Evolutionary conservation across 1,284 basidiomycete genomes (phyloP).

Genomic region (Ustilago tritici): DNA sequence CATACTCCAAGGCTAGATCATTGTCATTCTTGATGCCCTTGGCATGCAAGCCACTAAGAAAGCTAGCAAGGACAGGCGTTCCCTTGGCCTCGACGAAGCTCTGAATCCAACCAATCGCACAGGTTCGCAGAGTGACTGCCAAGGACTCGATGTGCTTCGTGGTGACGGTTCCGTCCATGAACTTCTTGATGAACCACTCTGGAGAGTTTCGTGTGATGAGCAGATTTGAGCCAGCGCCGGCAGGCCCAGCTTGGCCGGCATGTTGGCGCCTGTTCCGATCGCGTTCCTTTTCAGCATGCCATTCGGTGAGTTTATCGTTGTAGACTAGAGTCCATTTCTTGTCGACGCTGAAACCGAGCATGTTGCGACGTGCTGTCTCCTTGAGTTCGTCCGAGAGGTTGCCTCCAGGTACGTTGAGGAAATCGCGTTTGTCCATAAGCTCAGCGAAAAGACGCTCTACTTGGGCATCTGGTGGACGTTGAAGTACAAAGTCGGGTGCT

Average conservation of each 20-base stretch:
- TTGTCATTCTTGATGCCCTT: constrained; percentile 70
- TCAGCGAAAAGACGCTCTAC: constrained; percentile 68
- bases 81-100: constrained; percentile 75
- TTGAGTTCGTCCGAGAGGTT: constrained; percentile 61
- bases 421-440: constrained; percentile 68
- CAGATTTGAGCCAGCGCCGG: constrained; percentile 70
- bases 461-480: constrained; percentile 59
- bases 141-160: constrained; percentile 82
- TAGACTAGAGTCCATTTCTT: constrained; percentile 94
- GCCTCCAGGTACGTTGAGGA: constrained; percentile 62
- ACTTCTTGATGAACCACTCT: constrained; percentile 83
- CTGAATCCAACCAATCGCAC: constrained; percentile 69
- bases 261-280: constrained; percentile 54
- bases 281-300: constrained; percentile 73
- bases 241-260: constrained; percentile 72
- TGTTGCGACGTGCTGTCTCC: constrained; percentile 59
- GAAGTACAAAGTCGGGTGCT: constrained; percentile 55
- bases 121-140: constrained; percentile 79
- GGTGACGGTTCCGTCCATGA: constrained; percentile 86
- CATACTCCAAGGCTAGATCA: constrained; percentile 84
- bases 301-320: constrained; percentile 83
- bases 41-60: constrained; percentile 71
- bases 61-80: constrained; percentile 82
- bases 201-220: constrained; percentile 69
- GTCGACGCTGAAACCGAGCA: constrained; percentile 72